These are phyloP conservation scores for Rutstroemia sp. DNA, from an alignment of 2,329 filamentous ascomycete genomes.

Conservation along the genomic window DNA sequence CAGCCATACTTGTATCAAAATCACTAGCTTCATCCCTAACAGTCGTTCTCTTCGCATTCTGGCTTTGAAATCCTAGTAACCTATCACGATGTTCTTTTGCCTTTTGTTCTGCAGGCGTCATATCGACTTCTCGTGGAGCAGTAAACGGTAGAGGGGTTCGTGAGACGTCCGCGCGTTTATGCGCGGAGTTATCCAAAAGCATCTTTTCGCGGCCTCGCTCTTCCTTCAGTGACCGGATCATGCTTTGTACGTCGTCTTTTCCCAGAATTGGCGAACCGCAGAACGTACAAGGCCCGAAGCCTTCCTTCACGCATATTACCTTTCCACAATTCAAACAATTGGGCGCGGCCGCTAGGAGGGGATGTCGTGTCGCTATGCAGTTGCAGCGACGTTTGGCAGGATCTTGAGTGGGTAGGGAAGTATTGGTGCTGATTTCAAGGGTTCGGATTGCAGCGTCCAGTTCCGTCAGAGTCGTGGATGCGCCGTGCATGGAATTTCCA, in stretches of 20 bases:
- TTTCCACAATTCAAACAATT: constrained; percentile 93
- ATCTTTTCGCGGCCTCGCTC: constrained; percentile 84
- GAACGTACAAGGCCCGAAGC: constrained; percentile 87
- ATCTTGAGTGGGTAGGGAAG: constrained; percentile 49
- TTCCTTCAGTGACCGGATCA: constrained; percentile 75
- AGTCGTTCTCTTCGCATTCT: constrained; percentile 61
- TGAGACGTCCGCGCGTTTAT: constrained; percentile 59
- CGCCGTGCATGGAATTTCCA: constrained; percentile 74
- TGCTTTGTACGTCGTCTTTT: constrained; percentile 67
- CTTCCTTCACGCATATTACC: constrained; percentile 90
- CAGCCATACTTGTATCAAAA: constrained; percentile 44
- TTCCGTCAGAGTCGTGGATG: constrained; percentile 64
- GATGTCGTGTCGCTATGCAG: constrained; percentile 82
- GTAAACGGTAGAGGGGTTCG: constrained; percentile 54
- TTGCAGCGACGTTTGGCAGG: constrained; percentile 62
- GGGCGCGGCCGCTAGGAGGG: constrained; percentile 81
- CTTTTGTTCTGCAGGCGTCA: constrained; percentile 33
- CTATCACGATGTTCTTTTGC: constrained; percentile 60
- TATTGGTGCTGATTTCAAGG: constrained; percentile 89
- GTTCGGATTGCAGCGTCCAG: constrained; percentile 76
- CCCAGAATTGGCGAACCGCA: constrained; percentile 71
- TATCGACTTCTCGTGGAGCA: constrained; percentile 31
- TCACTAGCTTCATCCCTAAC: constrained; percentile 67
- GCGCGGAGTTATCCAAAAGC: constrained; percentile 66
- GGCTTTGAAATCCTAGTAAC: constrained; percentile 58